Evolutionary conservation across 2,329 filamentous ascomycete species (phyloP).

Genomic region (Coniella lustricola): DNA sequence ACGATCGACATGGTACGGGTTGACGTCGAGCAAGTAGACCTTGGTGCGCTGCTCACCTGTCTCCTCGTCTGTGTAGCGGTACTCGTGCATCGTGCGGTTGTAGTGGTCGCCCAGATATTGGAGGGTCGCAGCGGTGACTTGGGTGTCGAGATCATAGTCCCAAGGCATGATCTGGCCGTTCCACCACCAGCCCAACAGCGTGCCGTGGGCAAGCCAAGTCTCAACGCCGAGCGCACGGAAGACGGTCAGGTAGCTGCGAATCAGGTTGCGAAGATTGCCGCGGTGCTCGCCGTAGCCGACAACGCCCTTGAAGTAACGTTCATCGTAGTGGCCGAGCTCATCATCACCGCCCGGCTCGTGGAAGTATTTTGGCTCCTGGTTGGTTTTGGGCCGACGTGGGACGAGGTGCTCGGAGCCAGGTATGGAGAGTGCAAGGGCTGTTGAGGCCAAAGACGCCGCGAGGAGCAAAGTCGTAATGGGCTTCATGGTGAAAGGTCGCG

Average conservation of each 20-base stretch:
- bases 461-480: conserved; percentile 6
- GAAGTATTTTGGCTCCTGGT: conserved; percentile 52
- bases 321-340: conserved; percentile 66
- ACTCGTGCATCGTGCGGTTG: conserved; percentile 62
- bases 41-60: conserved; percentile 31
- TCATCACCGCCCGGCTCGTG: conserved; percentile 55
- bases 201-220: conserved; percentile 84
- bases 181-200: conserved; percentile 86
- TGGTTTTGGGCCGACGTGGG: not conserved
- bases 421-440: conserved; percentile 6
- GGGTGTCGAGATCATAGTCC: conserved; percentile 81
- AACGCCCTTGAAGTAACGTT: conserved; percentile 57
- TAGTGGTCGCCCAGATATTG: conserved; percentile 55
- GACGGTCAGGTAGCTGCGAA: conserved; percentile 68
- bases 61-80: conserved; percentile 38
- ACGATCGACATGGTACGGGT: conserved; percentile 59
- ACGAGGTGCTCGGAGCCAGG: not conserved
- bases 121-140: conserved; percentile 63
- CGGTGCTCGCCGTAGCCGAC: conserved; percentile 61
- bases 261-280: conserved; percentile 60
- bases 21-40: conserved; percentile 68
- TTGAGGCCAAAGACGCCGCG: conserved; percentile 2
- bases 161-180: conserved; percentile 70
- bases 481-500: conserved; percentile 4
- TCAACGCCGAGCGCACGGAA: conserved; percentile 60